Evolutionary conservation across 2,329 filamentous ascomycete species (phyloP).

Genomic region (Scedosporium boydii): DNA sequence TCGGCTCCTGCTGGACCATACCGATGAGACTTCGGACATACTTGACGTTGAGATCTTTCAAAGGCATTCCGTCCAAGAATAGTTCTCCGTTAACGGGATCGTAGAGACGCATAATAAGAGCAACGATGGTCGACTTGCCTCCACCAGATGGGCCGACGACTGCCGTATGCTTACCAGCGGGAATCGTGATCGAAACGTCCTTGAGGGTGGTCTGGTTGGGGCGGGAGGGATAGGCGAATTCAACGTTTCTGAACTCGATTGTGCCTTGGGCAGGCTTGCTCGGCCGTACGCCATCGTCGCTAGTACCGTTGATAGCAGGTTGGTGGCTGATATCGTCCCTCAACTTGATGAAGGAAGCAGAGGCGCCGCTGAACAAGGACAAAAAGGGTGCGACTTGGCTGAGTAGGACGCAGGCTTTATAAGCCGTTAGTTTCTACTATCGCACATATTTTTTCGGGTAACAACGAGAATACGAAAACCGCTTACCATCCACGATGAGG

Average conservation of each 20-base stretch:
- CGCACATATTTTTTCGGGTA: too few species aligned
- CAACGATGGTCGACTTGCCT: constrained; percentile 48
- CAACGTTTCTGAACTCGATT: constrained; percentile 32
- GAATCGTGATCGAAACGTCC: constrained; percentile 36
- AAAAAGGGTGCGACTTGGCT: constrained; percentile 54
- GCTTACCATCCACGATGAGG: constrained; percentile 48
- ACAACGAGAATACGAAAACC: too few species aligned
- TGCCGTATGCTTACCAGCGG: constrained; percentile 39
- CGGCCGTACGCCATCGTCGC: constrained; percentile 11
- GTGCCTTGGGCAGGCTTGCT: constrained; percentile 19
- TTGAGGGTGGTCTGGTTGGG: constrained; percentile 32
- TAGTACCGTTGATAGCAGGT: constrained; percentile 32
- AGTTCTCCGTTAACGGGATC: constrained; percentile 40
- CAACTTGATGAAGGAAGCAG: constrained; percentile 48
- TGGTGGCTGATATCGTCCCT: constrained; percentile 45
- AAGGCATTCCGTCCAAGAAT: constrained; percentile 35
- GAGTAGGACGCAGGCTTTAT: constrained; percentile 46
- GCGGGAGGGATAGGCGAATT: constrained; percentile 34
- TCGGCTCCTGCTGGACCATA: constrained; percentile 36
- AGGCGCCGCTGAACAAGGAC: constrained; percentile 49
- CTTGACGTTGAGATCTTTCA: constrained; percentile 37
- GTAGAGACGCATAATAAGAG: constrained; percentile 47
- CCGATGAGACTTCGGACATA: constrained; percentile 30
- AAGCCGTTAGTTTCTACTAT: neutral
- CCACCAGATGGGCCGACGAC: constrained; percentile 50